These are phyloP conservation scores for Oehlia diaphana DNA, from an alignment of 192 early-diverging fungal genomes.

Conservation along the genomic window DNA sequence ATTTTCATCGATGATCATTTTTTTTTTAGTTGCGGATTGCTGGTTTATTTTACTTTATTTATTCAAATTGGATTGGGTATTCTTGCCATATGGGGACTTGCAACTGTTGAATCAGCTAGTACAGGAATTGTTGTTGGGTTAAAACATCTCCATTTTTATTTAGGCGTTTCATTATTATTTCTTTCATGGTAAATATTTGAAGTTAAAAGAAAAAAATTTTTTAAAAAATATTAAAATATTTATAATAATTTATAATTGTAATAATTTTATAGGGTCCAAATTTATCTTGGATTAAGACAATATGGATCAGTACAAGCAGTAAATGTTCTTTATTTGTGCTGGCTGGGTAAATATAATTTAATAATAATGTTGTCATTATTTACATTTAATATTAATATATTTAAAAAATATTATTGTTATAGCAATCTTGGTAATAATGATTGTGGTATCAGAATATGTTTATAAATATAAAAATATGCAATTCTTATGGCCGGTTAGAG, in stretches of 20 bases:
- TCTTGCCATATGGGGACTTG: conserved; percentile 12
- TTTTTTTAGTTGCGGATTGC: conserved; percentile 19
- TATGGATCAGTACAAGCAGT: not conserved
- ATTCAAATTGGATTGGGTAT: conserved; percentile 27
- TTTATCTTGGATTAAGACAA: not conserved
- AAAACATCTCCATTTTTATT: conserved; percentile 20
- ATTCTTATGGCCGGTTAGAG: not conserved
- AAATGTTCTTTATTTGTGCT: not conserved
- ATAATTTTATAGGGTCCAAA: not conserved
- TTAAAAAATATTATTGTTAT: not conserved
- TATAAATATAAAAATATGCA: conserved; percentile 1
- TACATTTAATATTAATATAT: not conserved
- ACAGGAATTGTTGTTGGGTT: conserved; percentile 9
- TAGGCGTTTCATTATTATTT: conserved; percentile 5
- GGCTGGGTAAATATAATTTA: not conserved
- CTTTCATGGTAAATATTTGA: conserved; percentile 17
- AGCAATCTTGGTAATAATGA: not conserved
- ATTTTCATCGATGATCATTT: not conserved
- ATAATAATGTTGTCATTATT: not conserved
- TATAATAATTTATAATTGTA: not conserved
- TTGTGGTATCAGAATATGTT: not conserved
- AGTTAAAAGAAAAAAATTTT: not conserved
- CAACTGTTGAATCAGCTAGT: conserved; percentile 18
- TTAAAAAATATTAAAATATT: not conserved
- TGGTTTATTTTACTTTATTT: conserved; percentile 12